phyloP scores from a whole-genome alignment of 106 monocot species.

The Platanthera zijinensis region DNA sequence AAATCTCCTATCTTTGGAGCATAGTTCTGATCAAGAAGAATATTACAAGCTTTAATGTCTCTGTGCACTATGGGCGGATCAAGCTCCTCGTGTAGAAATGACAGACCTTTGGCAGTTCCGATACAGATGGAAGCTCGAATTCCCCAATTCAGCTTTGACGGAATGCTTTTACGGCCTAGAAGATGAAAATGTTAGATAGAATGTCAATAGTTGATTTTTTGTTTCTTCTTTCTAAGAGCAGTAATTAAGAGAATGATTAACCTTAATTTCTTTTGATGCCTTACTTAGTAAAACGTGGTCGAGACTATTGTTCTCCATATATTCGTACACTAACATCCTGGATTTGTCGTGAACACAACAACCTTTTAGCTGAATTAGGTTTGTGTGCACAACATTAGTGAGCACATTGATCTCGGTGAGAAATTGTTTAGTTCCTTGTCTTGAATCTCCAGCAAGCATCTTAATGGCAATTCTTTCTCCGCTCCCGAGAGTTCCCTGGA shows the following conservation, averaged over 20 bases:
- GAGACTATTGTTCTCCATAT: background rate
- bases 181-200: constrained; percentile 10
- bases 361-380: constrained; percentile 40
- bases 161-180: constrained; percentile 38
- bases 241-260: background rate
- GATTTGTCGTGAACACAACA: constrained; percentile 28
- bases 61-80: constrained; percentile 64
- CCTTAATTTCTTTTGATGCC: background rate
- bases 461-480: constrained; percentile 34
- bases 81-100: constrained; percentile 62
- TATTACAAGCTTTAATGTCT: constrained; percentile 78
- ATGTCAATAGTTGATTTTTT: background rate
- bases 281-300: constrained; percentile 39
- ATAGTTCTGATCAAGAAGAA: constrained; percentile 51
- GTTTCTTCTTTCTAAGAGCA: background rate
- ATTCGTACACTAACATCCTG: constrained; percentile 44
- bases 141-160: constrained; percentile 34
- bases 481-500: constrained; percentile 31
- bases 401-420: constrained; percentile 38
- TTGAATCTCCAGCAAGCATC: constrained; percentile 37
- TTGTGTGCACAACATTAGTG: constrained; percentile 29
- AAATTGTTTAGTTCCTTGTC: constrained; percentile 36
- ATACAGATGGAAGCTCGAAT: constrained; percentile 47
- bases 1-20: constrained; percentile 77
- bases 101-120: constrained; percentile 54